Percentiles rank a stretch among this genome's conserved stretches.
Evolutionary conservation across 495 filamentous ascomycete genomes (phyloP).

Genomic region (Entonaema liquescens): DNA sequence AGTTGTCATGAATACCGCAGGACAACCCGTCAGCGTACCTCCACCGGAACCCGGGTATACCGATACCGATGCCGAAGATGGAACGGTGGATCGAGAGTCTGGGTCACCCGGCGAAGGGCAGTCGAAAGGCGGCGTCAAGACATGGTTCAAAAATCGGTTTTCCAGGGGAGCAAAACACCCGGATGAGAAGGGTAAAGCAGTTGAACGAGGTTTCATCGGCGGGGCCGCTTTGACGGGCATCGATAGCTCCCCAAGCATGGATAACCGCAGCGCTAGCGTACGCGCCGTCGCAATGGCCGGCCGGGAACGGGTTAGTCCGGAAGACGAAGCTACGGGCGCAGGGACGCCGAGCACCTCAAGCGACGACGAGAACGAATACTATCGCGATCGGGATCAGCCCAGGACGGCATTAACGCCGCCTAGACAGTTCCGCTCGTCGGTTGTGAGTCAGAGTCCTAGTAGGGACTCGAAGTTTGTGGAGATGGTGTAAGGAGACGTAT

Average conservation of each 20-base stretch:
- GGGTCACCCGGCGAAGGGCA: constrained; percentile 33
- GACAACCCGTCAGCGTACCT: constrained; percentile 33
- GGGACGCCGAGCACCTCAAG: constrained; percentile 23
- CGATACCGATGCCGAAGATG: constrained; percentile 5
- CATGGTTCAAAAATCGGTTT: constrained; percentile 68
- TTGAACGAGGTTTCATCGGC: constrained; percentile 57
- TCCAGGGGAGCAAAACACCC: constrained; percentile 47
- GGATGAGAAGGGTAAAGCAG: constrained; percentile 48
- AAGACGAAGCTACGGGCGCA: constrained; percentile 4
- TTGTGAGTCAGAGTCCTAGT: constrained; percentile 50
- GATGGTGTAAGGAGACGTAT: constrained; percentile 36
- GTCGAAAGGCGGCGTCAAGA: constrained; percentile 58
- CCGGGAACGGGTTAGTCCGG: constrained; percentile 16
- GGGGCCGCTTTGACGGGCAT: constrained; percentile 54
- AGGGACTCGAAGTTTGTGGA: constrained; percentile 54
- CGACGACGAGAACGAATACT: constrained; percentile 25
- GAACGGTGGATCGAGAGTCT: constrained; percentile 8
- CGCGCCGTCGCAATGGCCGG: constrained; percentile 63
- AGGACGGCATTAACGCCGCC: constrained; percentile 27
- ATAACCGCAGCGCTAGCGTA: constrained; percentile 50
- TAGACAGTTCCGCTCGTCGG: constrained; percentile 23
- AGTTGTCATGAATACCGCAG: constrained; percentile 27
- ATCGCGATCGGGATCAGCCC: constrained; percentile 36
- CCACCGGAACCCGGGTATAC: constrained; percentile 14
- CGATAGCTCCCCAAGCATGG: constrained; percentile 48